Percentiles rank a stretch among this genome's conserved stretches.
These are phyloP conservation scores for Theileria equi DNA, from an alignment of 169 alveolate species.

Conservation along the genomic window DNA sequence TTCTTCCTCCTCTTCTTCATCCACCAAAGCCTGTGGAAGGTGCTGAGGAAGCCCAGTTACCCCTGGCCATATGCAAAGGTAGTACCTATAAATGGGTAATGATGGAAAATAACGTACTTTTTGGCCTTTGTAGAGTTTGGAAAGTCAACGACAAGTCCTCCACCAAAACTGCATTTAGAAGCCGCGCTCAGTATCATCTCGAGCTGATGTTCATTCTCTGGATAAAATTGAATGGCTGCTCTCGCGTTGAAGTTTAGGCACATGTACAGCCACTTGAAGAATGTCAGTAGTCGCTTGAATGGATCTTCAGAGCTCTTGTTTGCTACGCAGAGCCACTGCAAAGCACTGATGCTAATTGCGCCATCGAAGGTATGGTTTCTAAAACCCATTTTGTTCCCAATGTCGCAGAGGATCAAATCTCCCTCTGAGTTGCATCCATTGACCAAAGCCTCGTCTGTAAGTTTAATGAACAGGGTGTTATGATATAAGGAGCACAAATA, in stretches of 20 bases:
- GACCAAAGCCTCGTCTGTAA: constrained; percentile 35
- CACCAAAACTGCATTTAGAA: constrained; percentile 90
- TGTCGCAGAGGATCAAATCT: constrained; percentile 89
- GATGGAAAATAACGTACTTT: constrained; percentile 65
- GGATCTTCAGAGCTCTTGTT: constrained; percentile 89
- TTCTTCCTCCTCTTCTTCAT: constrained; percentile 19
- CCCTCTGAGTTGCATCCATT: constrained; percentile 43
- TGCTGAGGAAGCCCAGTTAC: constrained; percentile 68
- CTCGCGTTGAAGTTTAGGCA: constrained; percentile 44
- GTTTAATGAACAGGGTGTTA: not conserved
- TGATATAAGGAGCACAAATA: not conserved
- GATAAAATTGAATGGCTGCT: constrained; percentile 91
- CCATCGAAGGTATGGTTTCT: constrained; percentile 61
- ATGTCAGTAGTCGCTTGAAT: constrained; percentile 82
- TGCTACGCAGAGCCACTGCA: constrained; percentile 95
- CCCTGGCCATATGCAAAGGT: constrained; percentile 90
- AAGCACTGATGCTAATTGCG: constrained; percentile 85
- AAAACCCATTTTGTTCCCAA: constrained; percentile 60
- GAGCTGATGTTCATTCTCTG: constrained; percentile 90
- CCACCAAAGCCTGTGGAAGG: constrained; percentile 54
- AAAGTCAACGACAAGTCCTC: constrained; percentile 94
- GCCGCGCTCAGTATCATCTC: constrained; percentile 92
- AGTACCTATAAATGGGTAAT: constrained; percentile 61
- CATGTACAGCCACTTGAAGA: constrained; percentile 79
- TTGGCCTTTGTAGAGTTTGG: constrained; percentile 95